Evolutionary conservation across 805 yeast species (phyloP).

Genomic region (Candida palmyrensis): DNA sequence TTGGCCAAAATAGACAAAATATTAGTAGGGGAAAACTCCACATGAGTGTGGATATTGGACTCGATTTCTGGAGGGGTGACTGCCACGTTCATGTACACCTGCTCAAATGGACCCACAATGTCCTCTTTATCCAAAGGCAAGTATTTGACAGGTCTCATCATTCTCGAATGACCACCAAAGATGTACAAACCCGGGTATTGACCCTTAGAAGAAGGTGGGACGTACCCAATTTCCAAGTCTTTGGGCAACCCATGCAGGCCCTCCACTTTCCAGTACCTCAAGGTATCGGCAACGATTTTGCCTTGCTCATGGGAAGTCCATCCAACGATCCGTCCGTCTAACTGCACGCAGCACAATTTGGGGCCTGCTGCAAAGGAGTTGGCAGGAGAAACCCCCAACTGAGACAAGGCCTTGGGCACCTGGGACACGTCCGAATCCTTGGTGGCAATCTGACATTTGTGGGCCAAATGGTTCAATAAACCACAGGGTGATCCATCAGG

Average conservation of each 20-base stretch:
- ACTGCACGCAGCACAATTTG: constrained; percentile 79
- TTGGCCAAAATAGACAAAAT: constrained; percentile 92
- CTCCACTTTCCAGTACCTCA: constrained; percentile 89
- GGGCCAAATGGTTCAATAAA: constrained; percentile 91
- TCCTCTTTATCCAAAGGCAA: constrained; percentile 80
- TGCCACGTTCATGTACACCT: constrained; percentile 94
- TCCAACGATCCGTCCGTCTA: constrained; percentile 89
- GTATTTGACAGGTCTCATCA: constrained; percentile 94
- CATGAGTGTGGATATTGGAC: constrained; percentile 79
- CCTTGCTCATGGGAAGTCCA: constrained; percentile 94
- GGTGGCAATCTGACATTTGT: constrained; percentile 87
- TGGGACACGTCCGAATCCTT: constrained; percentile 64
- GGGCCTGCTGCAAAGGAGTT: constrained; percentile 87
- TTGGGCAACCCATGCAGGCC: constrained; percentile 74
- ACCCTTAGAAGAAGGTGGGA: constrained; percentile 93
- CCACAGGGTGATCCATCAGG: constrained; percentile 99
- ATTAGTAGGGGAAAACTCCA: constrained; percentile 92
- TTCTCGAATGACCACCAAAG: constrained; percentile 89
- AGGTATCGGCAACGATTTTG: constrained; percentile 76
- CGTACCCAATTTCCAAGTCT: constrained; percentile 89
- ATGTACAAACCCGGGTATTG: constrained; percentile 95
- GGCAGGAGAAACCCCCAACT: constrained; percentile 71
- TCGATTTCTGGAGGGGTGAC: constrained; percentile 90
- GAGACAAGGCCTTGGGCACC: constrained; percentile 60
- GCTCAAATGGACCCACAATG: constrained; percentile 95